Percentiles rank a stretch among this genome's conserved stretches.
Evolutionary conservation across 176 grass and related monocot species (phyloP).

Genomic region (Hyparrhenia diplandra): DNA sequence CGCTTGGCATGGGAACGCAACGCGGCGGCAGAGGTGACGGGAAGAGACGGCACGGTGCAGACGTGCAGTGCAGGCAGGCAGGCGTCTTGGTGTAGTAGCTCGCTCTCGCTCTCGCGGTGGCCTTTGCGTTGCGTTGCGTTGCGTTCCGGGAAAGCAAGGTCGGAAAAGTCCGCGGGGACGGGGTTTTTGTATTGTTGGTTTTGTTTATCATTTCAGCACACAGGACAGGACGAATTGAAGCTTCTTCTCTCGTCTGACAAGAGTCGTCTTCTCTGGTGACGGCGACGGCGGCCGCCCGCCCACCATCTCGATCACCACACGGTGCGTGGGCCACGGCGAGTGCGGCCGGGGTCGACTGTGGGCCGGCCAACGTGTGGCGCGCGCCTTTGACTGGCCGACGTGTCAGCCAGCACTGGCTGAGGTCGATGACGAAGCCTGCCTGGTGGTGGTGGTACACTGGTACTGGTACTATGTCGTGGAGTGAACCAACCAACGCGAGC

Average conservation of each 20-base stretch:
- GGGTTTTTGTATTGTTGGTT: not conserved
- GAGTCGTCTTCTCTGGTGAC: not conserved
- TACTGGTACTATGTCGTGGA: too few species aligned
- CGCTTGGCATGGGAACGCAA: not conserved
- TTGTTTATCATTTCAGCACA: not conserved
- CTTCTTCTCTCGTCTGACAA: too few species aligned
- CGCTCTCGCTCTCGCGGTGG: not conserved
- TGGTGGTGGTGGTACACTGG: too few species aligned
- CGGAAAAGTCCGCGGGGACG: not conserved
- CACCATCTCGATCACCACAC: not conserved
- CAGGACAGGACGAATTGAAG: not conserved
- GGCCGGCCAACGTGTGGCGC: too few species aligned
- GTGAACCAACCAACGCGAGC: too few species aligned
- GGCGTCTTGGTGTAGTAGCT: not conserved
- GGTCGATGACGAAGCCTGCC: too few species aligned
- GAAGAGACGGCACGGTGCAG: not conserved
- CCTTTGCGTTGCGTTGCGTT: slow-evolving; percentile 8
- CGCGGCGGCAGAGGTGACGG: not conserved
- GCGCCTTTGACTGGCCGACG: not conserved
- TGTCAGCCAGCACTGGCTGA: not conserved
- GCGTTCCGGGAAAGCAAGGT: slow-evolving; percentile 12
- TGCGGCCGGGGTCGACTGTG: too few species aligned
- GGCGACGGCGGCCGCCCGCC: not conserved
- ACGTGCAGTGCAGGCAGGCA: not conserved
- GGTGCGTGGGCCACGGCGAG: not conserved